Conservation (phyloP, 116 monocot species). For the Posidonia oceanica region DNA sequence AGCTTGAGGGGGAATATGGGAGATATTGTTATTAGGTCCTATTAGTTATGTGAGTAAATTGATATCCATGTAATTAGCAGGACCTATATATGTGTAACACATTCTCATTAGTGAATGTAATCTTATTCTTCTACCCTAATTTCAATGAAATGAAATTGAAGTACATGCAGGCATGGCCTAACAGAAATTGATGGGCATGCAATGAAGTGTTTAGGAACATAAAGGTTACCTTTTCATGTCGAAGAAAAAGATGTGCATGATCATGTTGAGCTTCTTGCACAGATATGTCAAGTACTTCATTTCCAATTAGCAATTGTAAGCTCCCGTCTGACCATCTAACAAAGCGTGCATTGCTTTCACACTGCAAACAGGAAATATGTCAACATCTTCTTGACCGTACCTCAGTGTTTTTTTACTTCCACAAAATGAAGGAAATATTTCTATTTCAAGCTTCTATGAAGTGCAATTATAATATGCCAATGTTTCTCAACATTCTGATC, state of each 20-base stretch:
- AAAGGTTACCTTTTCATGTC: conserved; percentile 77
- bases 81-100: too few relatives aligned
- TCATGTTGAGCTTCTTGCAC: conserved; percentile 94
- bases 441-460: neutral
- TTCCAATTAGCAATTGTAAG: conserved; percentile 90
- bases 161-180: too few relatives aligned
- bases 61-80: too few relatives aligned
- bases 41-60: too few relatives aligned
- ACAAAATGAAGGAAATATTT: neutral
- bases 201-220: neutral
- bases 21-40: too few relatives aligned
- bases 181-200: neutral
- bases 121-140: too few relatives aligned
- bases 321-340: conserved; percentile 98
- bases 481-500: neutral
- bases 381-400: neutral
- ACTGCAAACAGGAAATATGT: conserved; percentile 26
- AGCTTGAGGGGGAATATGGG: too few relatives aligned
- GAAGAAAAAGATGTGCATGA: conserved; percentile 86
- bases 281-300: conserved; percentile 95
- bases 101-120: too few relatives aligned
- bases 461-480: neutral
- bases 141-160: too few relatives aligned
- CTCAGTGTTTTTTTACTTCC: neutral
- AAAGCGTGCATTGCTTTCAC: conserved; percentile 99